Evolutionary conservation across 331 rosid species (phyloP).

Genomic region (Quercus phellos): DNA sequence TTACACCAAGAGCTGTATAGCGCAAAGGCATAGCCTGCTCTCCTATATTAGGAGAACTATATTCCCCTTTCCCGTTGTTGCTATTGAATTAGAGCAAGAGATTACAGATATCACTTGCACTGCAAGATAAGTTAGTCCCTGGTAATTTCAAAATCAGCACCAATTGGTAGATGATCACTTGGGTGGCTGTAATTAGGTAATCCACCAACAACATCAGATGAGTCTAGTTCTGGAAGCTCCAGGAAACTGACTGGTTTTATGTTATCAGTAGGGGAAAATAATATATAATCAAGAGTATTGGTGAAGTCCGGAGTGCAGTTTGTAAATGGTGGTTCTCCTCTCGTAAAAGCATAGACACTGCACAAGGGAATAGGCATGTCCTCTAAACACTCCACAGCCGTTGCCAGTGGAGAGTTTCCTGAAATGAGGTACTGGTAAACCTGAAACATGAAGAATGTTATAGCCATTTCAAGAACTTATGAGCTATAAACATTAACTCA

Average conservation of each 20-base stretch:
- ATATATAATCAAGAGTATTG: constrained; percentile 71
- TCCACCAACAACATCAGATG: constrained; percentile 69
- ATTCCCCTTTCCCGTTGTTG: no score
- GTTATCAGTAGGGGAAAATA: constrained; percentile 53
- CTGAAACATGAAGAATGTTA: constrained; percentile 30
- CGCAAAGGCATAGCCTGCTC: no score
- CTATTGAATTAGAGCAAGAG: background rate
- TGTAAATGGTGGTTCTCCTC: constrained; percentile 87
- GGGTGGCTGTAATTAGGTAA: constrained; percentile 73
- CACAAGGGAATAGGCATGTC: constrained; percentile 60
- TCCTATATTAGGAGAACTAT: no score
- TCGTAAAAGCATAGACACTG: constrained; percentile 56
- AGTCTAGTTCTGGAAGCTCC: constrained; percentile 63
- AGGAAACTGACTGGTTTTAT: constrained; percentile 70
- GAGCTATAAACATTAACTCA: background rate
- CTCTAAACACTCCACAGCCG: constrained; percentile 31
- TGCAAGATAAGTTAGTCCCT: constrained; percentile 23
- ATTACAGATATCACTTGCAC: constrained; percentile 18
- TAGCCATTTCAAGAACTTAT: background rate
- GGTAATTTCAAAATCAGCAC: constrained; percentile 61
- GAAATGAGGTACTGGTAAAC: constrained; percentile 70
- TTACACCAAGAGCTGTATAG: background rate
- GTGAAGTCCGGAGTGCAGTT: constrained; percentile 89
- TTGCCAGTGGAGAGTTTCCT: constrained; percentile 41
- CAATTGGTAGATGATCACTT: constrained; percentile 84